Base-by-base conservation (phyloP, 805 yeast genomes). In the Barnettozyma vustinii region DNA sequence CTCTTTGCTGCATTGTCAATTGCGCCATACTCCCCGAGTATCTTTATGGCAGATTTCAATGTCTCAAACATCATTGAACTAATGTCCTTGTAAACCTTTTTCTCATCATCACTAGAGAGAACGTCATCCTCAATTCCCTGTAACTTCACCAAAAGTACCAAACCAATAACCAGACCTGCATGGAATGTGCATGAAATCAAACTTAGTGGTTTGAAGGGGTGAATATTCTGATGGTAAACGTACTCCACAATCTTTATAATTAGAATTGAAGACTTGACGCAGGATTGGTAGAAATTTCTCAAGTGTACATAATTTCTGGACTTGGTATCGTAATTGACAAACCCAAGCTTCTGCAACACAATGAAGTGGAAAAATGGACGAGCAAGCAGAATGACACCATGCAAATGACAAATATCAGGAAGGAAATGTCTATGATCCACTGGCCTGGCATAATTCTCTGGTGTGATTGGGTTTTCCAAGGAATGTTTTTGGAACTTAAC, bases 291-390 rank as follows among this genome's bases (percentile, higher is more conserved):
- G 46, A 71, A 70, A 30, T 49, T 56, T 41, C 47, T 45, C 41
- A 54, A 48, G 44, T 53, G 58, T 40, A 50, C 45, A 39, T 49
- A 40, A 40, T 57, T 52, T 44, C 55, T 50, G 2, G 53, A 40
- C 9, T 42, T 40, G 2, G 49, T 46, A 27, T 54, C 55, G 41
- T 51, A 56, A 1, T 47, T 46, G 16, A 56, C 55, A 18, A 59
- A 40, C 1, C 55, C 56, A 9, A 61, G 43, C 27, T 58, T 61
- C 23, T 53, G 53, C 21, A 58, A 48, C 16, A 66, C 58, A 33
- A 60, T 49, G 51, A 63, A 69, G 54, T 70, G 66, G 57, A 70
- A 70, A 49, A 72, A 72, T 6, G 78, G 76, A 18, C 74, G 60
- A 36, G 73, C 60, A n/a, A 74, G 56, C 27, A 73, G 49, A 39